phyloP scores from a whole-genome alignment of 1,284 basidiomycete species.

The Blastosporella zonata region DNA sequence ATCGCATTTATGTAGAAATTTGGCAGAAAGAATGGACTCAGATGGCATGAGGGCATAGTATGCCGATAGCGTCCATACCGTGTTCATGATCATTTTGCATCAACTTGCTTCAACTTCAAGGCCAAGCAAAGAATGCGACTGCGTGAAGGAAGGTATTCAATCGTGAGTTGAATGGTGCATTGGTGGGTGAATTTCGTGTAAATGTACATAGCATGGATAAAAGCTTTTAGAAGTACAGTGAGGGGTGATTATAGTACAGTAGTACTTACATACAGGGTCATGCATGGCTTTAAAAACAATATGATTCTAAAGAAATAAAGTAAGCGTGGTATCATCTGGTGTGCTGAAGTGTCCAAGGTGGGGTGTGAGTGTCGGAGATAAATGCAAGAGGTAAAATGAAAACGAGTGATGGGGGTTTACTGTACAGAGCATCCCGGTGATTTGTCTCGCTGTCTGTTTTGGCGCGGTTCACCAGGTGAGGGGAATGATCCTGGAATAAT shows the following conservation, averaged over 20 bases:
- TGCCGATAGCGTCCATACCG: too few relatives aligned
- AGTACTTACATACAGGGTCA: conserved; percentile 8
- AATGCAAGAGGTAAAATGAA: conserved; percentile 1
- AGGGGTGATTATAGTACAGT: background rate
- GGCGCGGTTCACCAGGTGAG: conserved; percentile 25
- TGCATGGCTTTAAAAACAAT: conserved; percentile 7
- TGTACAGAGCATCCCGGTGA: conserved; percentile 42
- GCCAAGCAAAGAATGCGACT: too few relatives aligned
- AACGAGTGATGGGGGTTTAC: conserved; percentile 23
- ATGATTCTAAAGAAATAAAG: conserved; percentile 14
- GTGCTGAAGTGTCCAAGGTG: conserved; percentile 5
- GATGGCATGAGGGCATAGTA: too few relatives aligned
- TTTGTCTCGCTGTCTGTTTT: conserved; percentile 43
- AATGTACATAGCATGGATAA: too few relatives aligned
- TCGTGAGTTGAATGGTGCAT: too few relatives aligned
- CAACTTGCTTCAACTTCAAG: too few relatives aligned
- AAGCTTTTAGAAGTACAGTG: background rate
- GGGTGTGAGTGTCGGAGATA: conserved; percentile 6
- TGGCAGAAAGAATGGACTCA: too few relatives aligned
- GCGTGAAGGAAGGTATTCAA: too few relatives aligned
- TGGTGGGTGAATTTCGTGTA: too few relatives aligned
- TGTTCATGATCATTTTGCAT: too few relatives aligned
- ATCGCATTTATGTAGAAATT: too few relatives aligned
- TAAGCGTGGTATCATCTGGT: conserved; percentile 10
- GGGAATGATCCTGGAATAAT: conserved; percentile 34